Base-by-base conservation (phyloP, 2,329 filamentous ascomycete genomes). In the Monosporascus sp. region DNA sequence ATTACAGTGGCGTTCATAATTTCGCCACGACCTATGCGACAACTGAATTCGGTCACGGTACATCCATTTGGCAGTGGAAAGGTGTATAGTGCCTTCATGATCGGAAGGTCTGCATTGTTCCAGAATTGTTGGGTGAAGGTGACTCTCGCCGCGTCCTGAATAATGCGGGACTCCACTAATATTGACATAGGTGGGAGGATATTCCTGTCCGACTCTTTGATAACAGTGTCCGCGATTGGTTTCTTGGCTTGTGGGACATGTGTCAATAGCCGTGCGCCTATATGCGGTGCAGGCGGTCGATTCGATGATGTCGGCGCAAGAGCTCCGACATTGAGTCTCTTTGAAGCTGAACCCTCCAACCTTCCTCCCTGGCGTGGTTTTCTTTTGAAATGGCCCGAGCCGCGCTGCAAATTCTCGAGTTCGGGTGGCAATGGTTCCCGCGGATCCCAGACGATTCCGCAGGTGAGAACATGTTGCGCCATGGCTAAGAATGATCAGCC, bases 41-140 rank as follows among this genome's bases (percentile, higher is more conserved):
- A 65, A 45, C 41, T 57, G 47, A 67, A 65, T 14, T 55, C 58
- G 11, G 57, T 65, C 7, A 67, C 57, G 5, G 60, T 64, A 39
- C 64, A 65, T 17, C 57, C 60, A 20, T 55, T 51, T 2, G 63
- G 58, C 5, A 67, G 56, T 9, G 60, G 60, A 39, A 65, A 67
- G 4, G 59, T 63, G 46, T 65, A 66, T 9, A 60, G 58, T 1
- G 62, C 61, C 38, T 60, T 45, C 22, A 51, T 54, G 55, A 67
- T 65, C 11, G 59, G 37, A 18, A 37, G 9, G 17, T 57, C 54
- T 22, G 54, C 52, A n/a, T 65, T 56, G 52, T 67, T 67, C 55
- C 54, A 62, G 49, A 65, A 67, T 9, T 55, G 47, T 25, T 67
- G 65, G 1, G 49, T 60, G 3, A 60, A 52, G n/a, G 58, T 58